A percentile compares a stretch with the other conserved stretches of the same genome.
These are phyloP conservation scores for Astrocystis sublimbata DNA, from an alignment of 495 filamentous ascomycete genomes.

Conservation along the genomic window DNA sequence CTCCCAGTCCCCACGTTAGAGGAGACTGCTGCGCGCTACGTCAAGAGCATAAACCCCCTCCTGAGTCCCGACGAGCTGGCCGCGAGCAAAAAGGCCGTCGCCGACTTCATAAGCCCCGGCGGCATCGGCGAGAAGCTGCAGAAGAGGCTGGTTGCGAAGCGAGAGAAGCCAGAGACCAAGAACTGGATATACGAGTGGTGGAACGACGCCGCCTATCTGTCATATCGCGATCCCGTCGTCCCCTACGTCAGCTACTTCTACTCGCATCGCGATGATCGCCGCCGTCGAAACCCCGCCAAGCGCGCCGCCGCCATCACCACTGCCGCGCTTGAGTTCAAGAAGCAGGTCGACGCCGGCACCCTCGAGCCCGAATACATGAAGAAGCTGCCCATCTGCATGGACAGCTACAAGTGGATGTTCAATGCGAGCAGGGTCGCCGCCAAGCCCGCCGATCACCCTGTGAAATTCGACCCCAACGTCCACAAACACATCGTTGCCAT, in stretches of 20 bases:
- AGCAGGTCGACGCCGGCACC: slow-evolving; percentile 76
- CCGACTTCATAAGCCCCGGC: slow-evolving; percentile 78
- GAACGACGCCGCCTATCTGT: slow-evolving; percentile 90
- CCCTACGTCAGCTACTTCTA: slow-evolving; percentile 99
- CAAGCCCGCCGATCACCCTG: slow-evolving; percentile 75
- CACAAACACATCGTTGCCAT: slow-evolving; percentile 86
- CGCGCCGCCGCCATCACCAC: slow-evolving; percentile 88
- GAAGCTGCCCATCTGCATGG: slow-evolving; percentile 93
- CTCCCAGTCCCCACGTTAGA: slow-evolving; percentile 92
- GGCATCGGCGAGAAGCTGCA: slow-evolving; percentile 84
- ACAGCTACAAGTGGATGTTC: slow-evolving; percentile 99
- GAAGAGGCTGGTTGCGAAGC: slow-evolving; percentile 78
- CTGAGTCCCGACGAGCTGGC: slow-evolving; percentile 72
- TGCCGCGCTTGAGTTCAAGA: slow-evolving; percentile 88
- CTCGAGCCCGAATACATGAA: slow-evolving; percentile 99
- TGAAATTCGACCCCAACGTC: slow-evolving; percentile 73
- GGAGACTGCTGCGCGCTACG: slow-evolving; percentile 87
- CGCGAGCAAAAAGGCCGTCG: slow-evolving; percentile 76
- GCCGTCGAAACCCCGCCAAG: slow-evolving; percentile 83
- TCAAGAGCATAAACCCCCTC: slow-evolving; percentile 87
- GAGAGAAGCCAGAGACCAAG: slow-evolving; percentile 78
- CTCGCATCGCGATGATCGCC: slow-evolving; percentile 90
- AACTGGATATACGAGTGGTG: slow-evolving; percentile 99
- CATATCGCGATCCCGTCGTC: slow-evolving; percentile 91
- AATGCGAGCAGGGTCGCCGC: slow-evolving; percentile 88